Conservation (phyloP, 768 basidiomycete genomes). For the Mycena capillaripes region DNA sequence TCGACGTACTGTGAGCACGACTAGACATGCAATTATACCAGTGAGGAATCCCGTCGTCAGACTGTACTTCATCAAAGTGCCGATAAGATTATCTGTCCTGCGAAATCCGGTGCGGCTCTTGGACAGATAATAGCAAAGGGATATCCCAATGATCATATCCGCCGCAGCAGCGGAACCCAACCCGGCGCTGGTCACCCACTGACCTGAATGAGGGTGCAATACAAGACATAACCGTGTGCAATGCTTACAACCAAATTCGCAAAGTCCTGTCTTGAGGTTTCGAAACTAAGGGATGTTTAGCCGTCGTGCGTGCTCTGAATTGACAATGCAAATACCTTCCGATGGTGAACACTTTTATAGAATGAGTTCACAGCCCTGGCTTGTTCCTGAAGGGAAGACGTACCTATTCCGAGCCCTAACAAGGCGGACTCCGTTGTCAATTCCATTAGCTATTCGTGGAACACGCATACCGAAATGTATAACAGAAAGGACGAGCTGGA, state of each 20-base stretch:
- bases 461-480: slow-evolving; percentile 58
- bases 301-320: not conserved
- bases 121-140: slow-evolving; percentile 64
- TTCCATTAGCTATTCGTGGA: not conserved
- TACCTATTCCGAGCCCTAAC: slow-evolving; percentile 58
- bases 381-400: slow-evolving; percentile 40
- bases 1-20: slow-evolving; percentile 54
- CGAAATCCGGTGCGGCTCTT: slow-evolving; percentile 61
- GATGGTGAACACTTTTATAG: slow-evolving; percentile 58
- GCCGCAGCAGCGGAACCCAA: slow-evolving; percentile 63
- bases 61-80: slow-evolving; percentile 59
- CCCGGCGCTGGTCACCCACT: slow-evolving; percentile 67
- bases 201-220: slow-evolving; percentile 59
- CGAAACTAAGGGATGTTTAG: slow-evolving; percentile 21
- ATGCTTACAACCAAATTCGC: slow-evolving; percentile 52
- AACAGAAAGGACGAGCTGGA: slow-evolving; percentile 54
- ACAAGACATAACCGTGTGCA: slow-evolving; percentile 44
- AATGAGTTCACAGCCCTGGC: not conserved
- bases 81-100: slow-evolving; percentile 61
- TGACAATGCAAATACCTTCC: slow-evolving; percentile 52
- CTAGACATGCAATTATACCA: slow-evolving; percentile 57
- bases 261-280: slow-evolving; percentile 50
- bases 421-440: not conserved
- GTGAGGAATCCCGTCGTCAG: slow-evolving; percentile 61
- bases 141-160: slow-evolving; percentile 62